Conservation (phyloP, 805 yeast species). For the Metschnikowia matae region DNA sequence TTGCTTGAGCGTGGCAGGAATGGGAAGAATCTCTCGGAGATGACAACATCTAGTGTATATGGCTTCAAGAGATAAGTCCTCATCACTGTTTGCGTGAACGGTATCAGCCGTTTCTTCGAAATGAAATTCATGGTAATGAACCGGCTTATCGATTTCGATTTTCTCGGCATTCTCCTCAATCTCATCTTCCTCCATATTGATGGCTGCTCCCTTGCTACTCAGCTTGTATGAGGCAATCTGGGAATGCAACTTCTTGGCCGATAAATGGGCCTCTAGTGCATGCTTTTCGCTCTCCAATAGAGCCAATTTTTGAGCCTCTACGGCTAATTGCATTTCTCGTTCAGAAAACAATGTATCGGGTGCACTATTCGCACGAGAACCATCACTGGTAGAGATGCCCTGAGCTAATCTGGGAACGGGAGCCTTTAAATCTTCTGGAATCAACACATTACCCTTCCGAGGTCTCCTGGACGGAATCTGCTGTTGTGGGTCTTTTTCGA, state of each 20-base stretch:
- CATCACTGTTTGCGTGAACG: conserved; percentile 2
- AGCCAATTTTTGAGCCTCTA: conserved; percentile 54
- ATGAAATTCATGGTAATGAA: conserved; percentile 54
- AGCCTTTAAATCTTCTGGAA: conserved; percentile 63
- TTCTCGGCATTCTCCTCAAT: conserved; percentile 17
- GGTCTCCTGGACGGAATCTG: conserved; percentile 59
- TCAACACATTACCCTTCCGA: conserved; percentile 46
- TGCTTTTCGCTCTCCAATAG: conserved; percentile 62
- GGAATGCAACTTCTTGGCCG: conserved; percentile 65
- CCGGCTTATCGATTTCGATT: conserved; percentile 66
- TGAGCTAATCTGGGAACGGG: conserved; percentile 61
- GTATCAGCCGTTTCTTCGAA: conserved; percentile 26
- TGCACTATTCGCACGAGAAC: conserved; percentile 11
- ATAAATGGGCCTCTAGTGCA: conserved; percentile 70
- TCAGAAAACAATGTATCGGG: conserved; percentile 33
- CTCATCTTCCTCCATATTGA: conserved; percentile 19
- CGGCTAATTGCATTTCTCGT: conserved; percentile 50
- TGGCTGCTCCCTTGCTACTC: conserved; percentile 3
- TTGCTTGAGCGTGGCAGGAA: conserved; percentile 51
- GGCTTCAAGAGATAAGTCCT: conserved; percentile 41
- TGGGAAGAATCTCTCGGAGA: conserved; percentile 45
- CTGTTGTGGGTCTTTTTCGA: conserved; percentile 60
- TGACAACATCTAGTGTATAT: conserved; percentile 50
- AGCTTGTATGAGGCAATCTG: conserved; percentile 52
- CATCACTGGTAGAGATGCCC: conserved; percentile 55